A percentile compares a stretch with the other conserved stretches of the same genome.
Conservation (phyloP, 2,329 filamentous ascomycete species). For the Sclerotinia sclerotiorum region DNA sequence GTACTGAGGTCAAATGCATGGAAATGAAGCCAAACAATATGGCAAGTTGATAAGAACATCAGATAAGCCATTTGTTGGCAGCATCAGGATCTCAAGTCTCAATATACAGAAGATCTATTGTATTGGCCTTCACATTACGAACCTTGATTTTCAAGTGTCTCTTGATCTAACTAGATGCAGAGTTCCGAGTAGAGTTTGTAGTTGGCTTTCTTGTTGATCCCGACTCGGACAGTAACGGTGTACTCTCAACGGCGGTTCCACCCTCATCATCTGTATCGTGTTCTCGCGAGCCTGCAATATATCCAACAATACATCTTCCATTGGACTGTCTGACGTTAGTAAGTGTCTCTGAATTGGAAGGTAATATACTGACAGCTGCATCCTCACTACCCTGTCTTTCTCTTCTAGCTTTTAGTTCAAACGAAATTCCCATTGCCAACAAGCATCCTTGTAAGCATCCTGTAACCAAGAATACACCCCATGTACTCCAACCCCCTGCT, state of each 20-base stretch:
- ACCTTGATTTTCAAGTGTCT: too few relatives aligned
- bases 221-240: constrained; percentile 21
- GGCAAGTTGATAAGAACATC: background rate
- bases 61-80: background rate
- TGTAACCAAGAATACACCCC: constrained; percentile 87
- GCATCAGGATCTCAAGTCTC: background rate
- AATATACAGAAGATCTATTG: background rate
- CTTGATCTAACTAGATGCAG: constrained; percentile 12
- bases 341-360: background rate
- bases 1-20: background rate
- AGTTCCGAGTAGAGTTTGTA: background rate
- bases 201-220: constrained; percentile 7
- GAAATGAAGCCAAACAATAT: background rate
- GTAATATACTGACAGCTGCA: constrained; percentile 25
- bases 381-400: constrained; percentile 25
- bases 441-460: constrained; percentile 81
- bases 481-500: constrained; percentile 86
- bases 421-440: constrained; percentile 77
- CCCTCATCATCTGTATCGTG: constrained; percentile 30
- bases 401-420: constrained; percentile 52
- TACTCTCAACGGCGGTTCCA: constrained; percentile 24
- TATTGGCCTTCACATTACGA: background rate
- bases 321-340: constrained; percentile 25
- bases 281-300: constrained; percentile 22
- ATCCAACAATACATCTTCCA: constrained; percentile 26